These are phyloP conservation scores for Mycogone perniciosa DNA, from an alignment of 2,329 filamentous ascomycete species.

Conservation along the genomic window DNA sequence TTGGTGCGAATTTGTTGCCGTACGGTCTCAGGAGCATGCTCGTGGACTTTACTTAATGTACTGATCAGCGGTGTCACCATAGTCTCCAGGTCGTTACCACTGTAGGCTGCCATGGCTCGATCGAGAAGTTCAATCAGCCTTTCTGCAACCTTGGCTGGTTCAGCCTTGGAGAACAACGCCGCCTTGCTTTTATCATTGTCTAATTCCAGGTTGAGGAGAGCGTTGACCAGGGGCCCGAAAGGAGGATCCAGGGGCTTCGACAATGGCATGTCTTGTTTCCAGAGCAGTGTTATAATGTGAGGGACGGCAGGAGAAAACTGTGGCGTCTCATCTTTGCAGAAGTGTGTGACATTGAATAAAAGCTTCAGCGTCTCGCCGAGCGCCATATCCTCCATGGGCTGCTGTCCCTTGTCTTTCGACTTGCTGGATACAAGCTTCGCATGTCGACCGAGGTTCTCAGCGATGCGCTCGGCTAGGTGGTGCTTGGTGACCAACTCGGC, in stretches of 20 bases:
- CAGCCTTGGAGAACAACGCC: constrained; percentile 60
- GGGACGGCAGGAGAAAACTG: constrained; percentile 63
- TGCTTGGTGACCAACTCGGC: constrained; percentile 40
- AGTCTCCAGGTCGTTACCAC: constrained; percentile 64
- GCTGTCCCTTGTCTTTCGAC: constrained; percentile 25
- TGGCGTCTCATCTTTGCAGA: constrained; percentile 54
- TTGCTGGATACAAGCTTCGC: constrained; percentile 37
- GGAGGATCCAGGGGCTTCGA: constrained; percentile 66
- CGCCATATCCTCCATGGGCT: constrained; percentile 70
- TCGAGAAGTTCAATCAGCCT: constrained; percentile 67
- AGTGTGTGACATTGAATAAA: constrained; percentile 80
- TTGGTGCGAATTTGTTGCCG: constrained; percentile 54
- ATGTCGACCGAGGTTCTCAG: constrained; percentile 65
- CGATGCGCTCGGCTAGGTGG: constrained; percentile 51
- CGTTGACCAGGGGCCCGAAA: constrained; percentile 67
- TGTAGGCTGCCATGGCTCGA: constrained; percentile 56
- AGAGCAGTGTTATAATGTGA: constrained; percentile 65
- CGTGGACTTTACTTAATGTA: constrained; percentile 64
- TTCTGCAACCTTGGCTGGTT: constrained; percentile 53
- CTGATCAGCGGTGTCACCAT: constrained; percentile 67
- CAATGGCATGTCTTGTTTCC: constrained; percentile 48
- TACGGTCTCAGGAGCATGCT: constrained; percentile 57
- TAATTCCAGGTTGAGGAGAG: constrained; percentile 72
- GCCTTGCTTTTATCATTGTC: constrained; percentile 45
- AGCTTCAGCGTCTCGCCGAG: constrained; percentile 80